Evolutionary conservation across 768 basidiomycete genomes (phyloP), one percentile per base, ranked within the genome.

Genomic region (Arthromyces matolae): DNA sequence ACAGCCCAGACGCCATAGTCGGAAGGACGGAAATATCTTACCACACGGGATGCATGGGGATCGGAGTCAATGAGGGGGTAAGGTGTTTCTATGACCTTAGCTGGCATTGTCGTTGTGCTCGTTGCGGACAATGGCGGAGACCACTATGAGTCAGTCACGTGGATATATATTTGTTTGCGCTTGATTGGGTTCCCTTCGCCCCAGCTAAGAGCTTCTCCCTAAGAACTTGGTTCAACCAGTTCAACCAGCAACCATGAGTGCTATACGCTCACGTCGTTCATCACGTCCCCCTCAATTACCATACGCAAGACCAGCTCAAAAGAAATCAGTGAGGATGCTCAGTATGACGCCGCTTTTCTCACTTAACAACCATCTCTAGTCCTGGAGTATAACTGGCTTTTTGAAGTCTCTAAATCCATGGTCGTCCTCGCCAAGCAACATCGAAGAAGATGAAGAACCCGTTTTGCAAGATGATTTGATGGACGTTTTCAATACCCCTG

Each of bases 41-140:
- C 70, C 41, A 99, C 95, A 25, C 95, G 81, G 25, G 72, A 71
- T 12, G 84, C 83, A 73, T 96, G 89, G 8, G 95, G 95, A 74
- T 98, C 95, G 0, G 83, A 75, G 69, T 97, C 95, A 70, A 98
- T 89, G 68, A 95, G 84, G 39, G 93, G 93, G 71, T 82, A 95
- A 20, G 84, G 83, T 32, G 86, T 81, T 60, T 71, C 63, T 45
- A 75, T 65, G 49, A 72, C 62, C 62, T 76, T 77, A 52, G 67
- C 64, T 42, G 80, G 77, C 78, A 79, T 78, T 52, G 65, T 43
- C 42, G 34, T 42, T 39, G 54, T 45, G 53, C 56, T 54, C 53
- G 62, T 61, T 49, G 55, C 58, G 64, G 63, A 62, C 58, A 60
- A 63, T 60, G 64, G 60, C 61, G 60, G 60, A 44, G 29, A 4